Evolutionary conservation across 352 stramenopile genomes (phyloP), one percentile per base, ranked within the genome.

Genomic region (Peronospora destructor): DNA sequence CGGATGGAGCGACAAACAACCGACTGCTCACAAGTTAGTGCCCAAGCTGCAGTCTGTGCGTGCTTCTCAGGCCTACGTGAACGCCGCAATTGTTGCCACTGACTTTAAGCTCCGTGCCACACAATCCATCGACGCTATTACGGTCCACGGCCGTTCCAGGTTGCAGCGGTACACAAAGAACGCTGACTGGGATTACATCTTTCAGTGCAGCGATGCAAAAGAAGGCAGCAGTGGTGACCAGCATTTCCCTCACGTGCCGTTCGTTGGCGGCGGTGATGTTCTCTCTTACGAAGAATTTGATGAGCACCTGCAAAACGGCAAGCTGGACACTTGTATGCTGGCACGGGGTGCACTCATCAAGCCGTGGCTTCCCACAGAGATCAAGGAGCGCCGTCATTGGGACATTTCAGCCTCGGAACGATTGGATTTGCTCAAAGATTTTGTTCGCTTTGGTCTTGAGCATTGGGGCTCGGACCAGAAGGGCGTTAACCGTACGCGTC

Each of bases 401-500:
- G 96, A 99, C 70, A 99, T 99, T 49, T 97, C 89, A 13, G 80
- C 95, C 4, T 87, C 80, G 2, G 96, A 99, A 59, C 74, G 97
- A 4, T 64, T 99, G 7, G 96, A 99, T 46, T 90, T 99, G 53
- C 69, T 98, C 17, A 96, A 97, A 57, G 81, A 98, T 43, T 99
- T 98, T 74, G 84, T 95, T 32, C 84, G 85, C 17, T 99, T 97
- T 65, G 97, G 97, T 10, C 67, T 99, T 19, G 96, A 99, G 58
- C 95, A 99, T 74, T 99, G 96, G 96, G 97, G 97, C 2, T 96
- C 80, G 19, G 97, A 99, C 69, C 83, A 98, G 46, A 95, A 98
- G 69, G 97, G 97, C 19, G 90, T 99, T 47, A 97, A 98, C 65
- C 92, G 88, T 42, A 99, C 95, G 45, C 83, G 97, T 3, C 83